These are phyloP conservation scores for Talaromyces stipitatus DNA, from an alignment of 495 filamentous ascomycete genomes.

Conservation along the genomic window DNA sequence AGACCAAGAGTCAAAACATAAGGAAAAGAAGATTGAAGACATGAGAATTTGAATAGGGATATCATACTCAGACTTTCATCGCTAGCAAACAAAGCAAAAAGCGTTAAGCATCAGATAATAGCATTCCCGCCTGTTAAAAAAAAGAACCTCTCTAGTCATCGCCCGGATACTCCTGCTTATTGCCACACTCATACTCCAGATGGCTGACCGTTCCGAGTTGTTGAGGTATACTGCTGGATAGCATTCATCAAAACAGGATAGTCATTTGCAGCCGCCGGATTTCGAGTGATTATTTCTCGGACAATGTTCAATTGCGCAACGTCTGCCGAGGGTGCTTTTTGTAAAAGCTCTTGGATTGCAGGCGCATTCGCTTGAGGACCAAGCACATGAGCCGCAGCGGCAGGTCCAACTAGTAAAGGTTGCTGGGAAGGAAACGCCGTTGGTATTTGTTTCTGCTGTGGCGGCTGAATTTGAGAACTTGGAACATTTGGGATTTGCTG, in stretches of 20 bases:
- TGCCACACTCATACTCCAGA: not conserved
- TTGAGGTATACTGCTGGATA: constrained; percentile 18
- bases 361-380: constrained; percentile 52
- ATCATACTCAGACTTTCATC: constrained; percentile 7
- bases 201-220: not conserved
- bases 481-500: no score
- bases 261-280: constrained; percentile 36
- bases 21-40: not conserved
- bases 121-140: not conserved
- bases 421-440: constrained; percentile 16
- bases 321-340: constrained; percentile 55
- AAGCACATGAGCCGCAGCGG: constrained; percentile 48
- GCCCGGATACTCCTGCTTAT: not conserved
- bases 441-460: constrained; percentile 9
- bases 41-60: constrained; percentile 7
- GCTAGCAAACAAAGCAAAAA: constrained; percentile 3
- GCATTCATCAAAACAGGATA: constrained; percentile 31
- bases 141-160: not conserved
- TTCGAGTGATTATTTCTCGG: constrained; percentile 46
- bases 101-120: no score
- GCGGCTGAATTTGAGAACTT: constrained; percentile 18
- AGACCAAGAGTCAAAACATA: constrained; percentile 1
- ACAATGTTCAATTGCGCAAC: constrained; percentile 58
- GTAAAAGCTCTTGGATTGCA: constrained; percentile 58
- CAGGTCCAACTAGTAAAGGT: constrained; percentile 32